phyloP scores from a whole-genome alignment of 441 rosid genomes.

The Jatropha podagrica region DNA sequence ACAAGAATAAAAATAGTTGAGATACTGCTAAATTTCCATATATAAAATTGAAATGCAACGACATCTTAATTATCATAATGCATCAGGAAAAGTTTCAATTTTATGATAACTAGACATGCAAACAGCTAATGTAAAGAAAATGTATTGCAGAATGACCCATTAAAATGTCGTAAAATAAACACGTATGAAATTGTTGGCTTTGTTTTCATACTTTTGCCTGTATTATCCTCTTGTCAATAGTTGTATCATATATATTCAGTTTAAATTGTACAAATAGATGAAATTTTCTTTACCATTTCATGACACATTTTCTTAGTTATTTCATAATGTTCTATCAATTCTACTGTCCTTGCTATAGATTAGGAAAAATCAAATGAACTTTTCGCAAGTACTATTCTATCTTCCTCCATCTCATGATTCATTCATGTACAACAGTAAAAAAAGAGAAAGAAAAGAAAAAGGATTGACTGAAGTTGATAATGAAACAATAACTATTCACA shows the following conservation, averaged over 20 bases:
- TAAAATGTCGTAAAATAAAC: neutral
- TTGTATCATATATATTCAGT: neutral
- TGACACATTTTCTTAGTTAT: neutral
- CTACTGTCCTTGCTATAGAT: neutral
- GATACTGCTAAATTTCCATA: neutral
- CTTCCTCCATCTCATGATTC: neutral
- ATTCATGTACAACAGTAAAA: neutral
- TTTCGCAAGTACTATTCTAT: neutral
- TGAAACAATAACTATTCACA: neutral
- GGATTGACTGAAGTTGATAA: neutral
- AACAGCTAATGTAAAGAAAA: neutral
- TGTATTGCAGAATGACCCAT: neutral
- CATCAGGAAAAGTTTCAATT: neutral
- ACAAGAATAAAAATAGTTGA: constrained; percentile 20
- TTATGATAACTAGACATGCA: neutral
- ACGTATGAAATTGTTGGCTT: neutral
- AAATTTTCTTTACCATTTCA: constrained; percentile 6
- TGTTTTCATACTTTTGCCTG: neutral
- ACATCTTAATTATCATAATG: neutral
- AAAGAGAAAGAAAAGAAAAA: neutral
- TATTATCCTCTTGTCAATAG: neutral
- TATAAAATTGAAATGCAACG: neutral
- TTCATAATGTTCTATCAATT: neutral
- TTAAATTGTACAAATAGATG: neutral
- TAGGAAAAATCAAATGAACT: neutral